phyloP scores from a whole-genome alignment of 352 stramenopile species.

The Achlya hypogyna region DNA sequence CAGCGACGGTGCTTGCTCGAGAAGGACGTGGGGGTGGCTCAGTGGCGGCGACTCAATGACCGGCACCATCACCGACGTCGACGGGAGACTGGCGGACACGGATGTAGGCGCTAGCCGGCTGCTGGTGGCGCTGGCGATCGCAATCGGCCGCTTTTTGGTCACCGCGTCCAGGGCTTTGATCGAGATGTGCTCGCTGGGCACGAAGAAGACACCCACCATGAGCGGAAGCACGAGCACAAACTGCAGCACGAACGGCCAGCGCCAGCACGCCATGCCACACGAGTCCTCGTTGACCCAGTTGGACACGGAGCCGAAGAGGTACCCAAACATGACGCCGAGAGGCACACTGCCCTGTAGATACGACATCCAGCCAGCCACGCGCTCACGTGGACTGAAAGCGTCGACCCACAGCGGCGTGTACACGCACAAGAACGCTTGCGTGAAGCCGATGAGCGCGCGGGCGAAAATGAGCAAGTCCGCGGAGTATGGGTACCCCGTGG shows the following conservation, averaged over 20 bases:
- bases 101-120: not conserved
- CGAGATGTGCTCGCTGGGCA: constrained; percentile 63
- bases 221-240: constrained; percentile 64
- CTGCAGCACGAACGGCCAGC: constrained; percentile 79
- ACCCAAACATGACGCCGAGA: constrained; percentile 80
- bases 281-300: constrained; percentile 71
- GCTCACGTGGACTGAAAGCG: constrained; percentile 65
- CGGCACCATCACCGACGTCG: not conserved
- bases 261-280: constrained; percentile 52
- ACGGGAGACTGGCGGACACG: not conserved
- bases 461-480: constrained; percentile 64
- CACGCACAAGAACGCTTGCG: constrained; percentile 72
- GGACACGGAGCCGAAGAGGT: constrained; percentile 70
- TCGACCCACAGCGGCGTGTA: constrained; percentile 83
- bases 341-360: constrained; percentile 74
- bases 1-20: not conserved
- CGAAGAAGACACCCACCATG: constrained; percentile 71
- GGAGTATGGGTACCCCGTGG: constrained; percentile 54
- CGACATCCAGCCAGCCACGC: constrained; percentile 76
- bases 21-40: not conserved
- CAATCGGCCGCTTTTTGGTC: not conserved
- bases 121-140: too few relatives aligned
- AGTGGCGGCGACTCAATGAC: not conserved
- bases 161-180: constrained; percentile 25
- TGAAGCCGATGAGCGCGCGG: constrained; percentile 66